Conservation (phyloP, 352 stramenopile genomes). For the Pythium diclinum region DNA sequence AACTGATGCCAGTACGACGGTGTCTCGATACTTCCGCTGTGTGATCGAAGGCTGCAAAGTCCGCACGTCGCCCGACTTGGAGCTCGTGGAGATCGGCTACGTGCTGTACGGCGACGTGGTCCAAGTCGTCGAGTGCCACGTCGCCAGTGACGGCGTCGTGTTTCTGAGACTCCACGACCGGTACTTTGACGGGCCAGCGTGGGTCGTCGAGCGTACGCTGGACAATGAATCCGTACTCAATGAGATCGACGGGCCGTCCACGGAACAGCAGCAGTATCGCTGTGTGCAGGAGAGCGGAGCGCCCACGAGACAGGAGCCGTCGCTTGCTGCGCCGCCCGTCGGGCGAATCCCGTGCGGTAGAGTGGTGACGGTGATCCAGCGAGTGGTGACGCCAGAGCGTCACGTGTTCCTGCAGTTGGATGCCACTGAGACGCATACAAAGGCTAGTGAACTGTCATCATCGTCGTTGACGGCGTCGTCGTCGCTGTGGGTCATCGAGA, state of each 20-base stretch:
- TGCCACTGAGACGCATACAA: background rate
- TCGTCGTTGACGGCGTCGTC: background rate
- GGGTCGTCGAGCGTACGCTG: constrained; percentile 70
- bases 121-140: constrained; percentile 51
- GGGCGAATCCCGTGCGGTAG: constrained; percentile 55
- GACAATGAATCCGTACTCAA: constrained; percentile 80
- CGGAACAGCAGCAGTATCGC: constrained; percentile 36
- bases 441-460: background rate
- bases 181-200: constrained; percentile 69
- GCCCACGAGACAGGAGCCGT: constrained; percentile 52
- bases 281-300: constrained; percentile 71
- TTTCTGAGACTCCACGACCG: constrained; percentile 57
- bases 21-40: constrained; percentile 47
- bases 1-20: background rate
- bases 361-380: constrained; percentile 50
- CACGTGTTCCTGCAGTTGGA: constrained; percentile 57
- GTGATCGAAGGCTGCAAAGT: constrained; percentile 80
- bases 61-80: constrained; percentile 43
- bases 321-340: constrained; percentile 50
- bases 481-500: constrained; percentile 68
- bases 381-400: constrained; percentile 54
- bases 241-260: constrained; percentile 47
- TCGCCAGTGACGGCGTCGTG: constrained; percentile 49
- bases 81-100: constrained; percentile 65
- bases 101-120: constrained; percentile 74